Evolutionary conservation across 805 yeast genomes (phyloP).

Genomic region (Lachancea nothofagi): DNA sequence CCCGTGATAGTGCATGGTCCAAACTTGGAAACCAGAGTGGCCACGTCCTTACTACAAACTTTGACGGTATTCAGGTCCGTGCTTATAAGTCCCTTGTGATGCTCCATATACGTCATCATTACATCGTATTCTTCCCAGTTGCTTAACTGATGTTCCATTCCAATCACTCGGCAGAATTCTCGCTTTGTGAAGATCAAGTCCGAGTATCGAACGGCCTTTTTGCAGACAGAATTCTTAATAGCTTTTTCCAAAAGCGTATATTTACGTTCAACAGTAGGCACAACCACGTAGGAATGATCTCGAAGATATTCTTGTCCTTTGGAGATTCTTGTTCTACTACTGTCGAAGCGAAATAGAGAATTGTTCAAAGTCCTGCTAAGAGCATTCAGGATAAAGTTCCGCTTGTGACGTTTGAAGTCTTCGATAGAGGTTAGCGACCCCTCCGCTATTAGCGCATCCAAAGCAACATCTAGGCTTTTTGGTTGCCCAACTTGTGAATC

Average conservation of each 20-base stretch:
- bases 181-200: slow-evolving; percentile 20
- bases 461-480: slow-evolving; percentile 32
- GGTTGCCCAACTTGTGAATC: slow-evolving; percentile 34
- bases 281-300: slow-evolving; percentile 15
- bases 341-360: not conserved
- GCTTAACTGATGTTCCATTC: slow-evolving; percentile 8
- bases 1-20: slow-evolving; percentile 26
- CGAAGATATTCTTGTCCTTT: slow-evolving; percentile 18
- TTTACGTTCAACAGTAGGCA: slow-evolving; percentile 12
- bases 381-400: not conserved
- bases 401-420: slow-evolving; percentile 19
- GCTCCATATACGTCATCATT: slow-evolving; percentile 19
- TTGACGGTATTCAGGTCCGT: slow-evolving; percentile 18
- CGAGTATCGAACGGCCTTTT: slow-evolving; percentile 17
- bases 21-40: slow-evolving; percentile 16
- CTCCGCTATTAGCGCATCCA: slow-evolving; percentile 30
- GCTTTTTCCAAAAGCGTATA: slow-evolving; percentile 9
- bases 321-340: slow-evolving; percentile 4
- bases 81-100: slow-evolving; percentile 15
- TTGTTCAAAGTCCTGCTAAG: slow-evolving; percentile 9
- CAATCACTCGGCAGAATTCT: slow-evolving; percentile 17
- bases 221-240: slow-evolving; percentile 16
- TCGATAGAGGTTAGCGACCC: slow-evolving; percentile 28
- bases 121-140: slow-evolving; percentile 15
- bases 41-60: slow-evolving; percentile 15